Base-by-base conservation (phyloP, 306 rosid species). In the Trifolium repens region DNA sequence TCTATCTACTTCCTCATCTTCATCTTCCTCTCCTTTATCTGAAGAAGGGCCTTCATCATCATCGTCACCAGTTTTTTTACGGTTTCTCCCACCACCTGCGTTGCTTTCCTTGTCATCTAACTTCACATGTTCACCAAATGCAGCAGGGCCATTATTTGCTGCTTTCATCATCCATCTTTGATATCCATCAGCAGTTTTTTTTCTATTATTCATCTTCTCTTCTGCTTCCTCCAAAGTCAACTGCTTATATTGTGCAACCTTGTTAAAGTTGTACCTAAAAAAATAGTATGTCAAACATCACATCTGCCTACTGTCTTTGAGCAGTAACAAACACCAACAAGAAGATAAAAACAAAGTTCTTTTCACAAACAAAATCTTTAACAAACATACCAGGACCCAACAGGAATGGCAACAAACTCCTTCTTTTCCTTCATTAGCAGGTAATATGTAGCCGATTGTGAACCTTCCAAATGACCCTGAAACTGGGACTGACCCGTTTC, bases 111-210 rank as follows among this genome's bases (percentile, higher is more conserved):
- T 94, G 55, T 94, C 98, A 30, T 88, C 96, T 67, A 79, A 34
- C 84, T 39, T 89, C 65, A 87, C 96, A 40, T 81, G 93, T 80
- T 89, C 96, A 74, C 98, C 97, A 80, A 90, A 90, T 59, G 87
- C 93, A 74, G 96, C 96, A 76, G 96, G 78, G 27, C 97, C 98
- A 59, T 91, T 87, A 52, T 78, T 88, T 81, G 97, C 98, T 64
- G 91, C 93, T 86, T 94, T 94, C 98, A 94, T 94, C 97, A 94
- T 94, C 99, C 99, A 94, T 75, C 97, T 89, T 84, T 94, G 89
- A 85, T 94, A 94, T 55, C 99, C 99, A 86, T 94, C 99, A 50
- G 97, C 97, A 62, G 97, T 94, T 82, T 92, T 94, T 87, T 89
- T 94, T 81, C 96, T 82, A 79, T 90, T 94, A 76, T 80, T 90